Base-by-base conservation (phyloP, 2,329 filamentous ascomycete species). In the Aureobasidium sp. region DNA sequence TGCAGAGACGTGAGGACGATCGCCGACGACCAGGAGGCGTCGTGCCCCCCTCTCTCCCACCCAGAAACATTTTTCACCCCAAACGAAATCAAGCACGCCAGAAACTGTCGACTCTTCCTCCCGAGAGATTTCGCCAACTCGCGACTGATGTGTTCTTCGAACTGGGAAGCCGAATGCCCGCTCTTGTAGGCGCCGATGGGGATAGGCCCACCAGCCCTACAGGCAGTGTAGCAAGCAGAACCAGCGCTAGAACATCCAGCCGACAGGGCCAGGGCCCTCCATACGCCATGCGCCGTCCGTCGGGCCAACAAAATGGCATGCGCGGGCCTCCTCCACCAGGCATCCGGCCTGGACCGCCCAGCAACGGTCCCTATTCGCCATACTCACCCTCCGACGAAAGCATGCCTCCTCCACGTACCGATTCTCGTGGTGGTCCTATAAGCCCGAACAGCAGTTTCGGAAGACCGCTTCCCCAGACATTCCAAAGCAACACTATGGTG, bases 81-180 rank as follows among this genome's bases (percentile, higher is more conserved):
- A 99, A 97, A 76, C 88, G 94, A 65, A 99, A 99, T 72, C 92
- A 97, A 74, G 94, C 94, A n/a, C 85, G 94, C 44, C 91, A 97
- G 75, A 95, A 96, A 74, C 83, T 99, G 22, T 93, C 91, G 0
- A 96, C 92, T 0, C 83, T 99, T 15, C 91, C 91, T 3, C 86
- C 89, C 24, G 87, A 90, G 29, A 83, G 93, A 62, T 99, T 99
- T 71, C 85, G 90, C 68, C 92, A 97, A 70, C 81, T 99, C 7
- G 93, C 91, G 11, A 96, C 91, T 45, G 94, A 99, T 75, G 93
- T 99, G 19, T 97, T 94, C 72, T 95, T 90, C 75, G 94, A 99
- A 73, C 78, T 97, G 64, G 94, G 97, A 74, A 83, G 94, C 65
- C 82, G 94, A 56, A 96, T 94, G 72, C 94, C 94, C 6, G 82